phyloP scores from a whole-genome alignment of 2,329 filamentous ascomycete genomes.

The Coniella vitis region DNA sequence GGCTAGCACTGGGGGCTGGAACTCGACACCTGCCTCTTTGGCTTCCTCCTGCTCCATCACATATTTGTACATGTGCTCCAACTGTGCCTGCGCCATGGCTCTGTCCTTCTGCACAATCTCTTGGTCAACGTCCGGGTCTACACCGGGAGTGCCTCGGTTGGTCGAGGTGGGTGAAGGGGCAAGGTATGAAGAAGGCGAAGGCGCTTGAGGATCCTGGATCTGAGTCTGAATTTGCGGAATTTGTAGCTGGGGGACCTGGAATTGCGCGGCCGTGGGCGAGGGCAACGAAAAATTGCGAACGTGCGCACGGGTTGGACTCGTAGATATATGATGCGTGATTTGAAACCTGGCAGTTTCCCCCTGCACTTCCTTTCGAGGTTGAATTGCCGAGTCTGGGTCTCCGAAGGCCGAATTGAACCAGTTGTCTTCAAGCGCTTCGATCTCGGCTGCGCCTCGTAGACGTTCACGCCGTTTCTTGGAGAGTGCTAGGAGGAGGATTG shows the following conservation, averaged over 20 bases:
- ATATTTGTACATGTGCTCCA: constrained; percentile 85
- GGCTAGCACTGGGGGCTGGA: constrained; percentile 36
- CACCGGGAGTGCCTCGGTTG: constrained; percentile 44
- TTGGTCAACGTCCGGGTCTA: constrained; percentile 69
- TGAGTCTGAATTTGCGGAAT: constrained; percentile 19
- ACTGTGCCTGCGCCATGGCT: constrained; percentile 69
- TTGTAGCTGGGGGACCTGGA: constrained; percentile 16
- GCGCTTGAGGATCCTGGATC: background rate
- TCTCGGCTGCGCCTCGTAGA: constrained; percentile 46
- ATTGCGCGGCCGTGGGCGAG: constrained; percentile 33
- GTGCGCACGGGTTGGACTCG: constrained; percentile 29
- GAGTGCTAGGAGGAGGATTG: constrained; percentile 56
- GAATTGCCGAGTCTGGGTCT: constrained; percentile 7
- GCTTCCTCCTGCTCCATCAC: constrained; percentile 84
- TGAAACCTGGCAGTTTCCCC: constrained; percentile 10
- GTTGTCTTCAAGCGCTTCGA: constrained; percentile 22
- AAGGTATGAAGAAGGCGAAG: constrained; percentile 29
- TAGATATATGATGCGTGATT: constrained; percentile 25
- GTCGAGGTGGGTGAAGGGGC: constrained; percentile 41
- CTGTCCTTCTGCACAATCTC: constrained; percentile 68
- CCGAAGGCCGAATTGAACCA: constrained; percentile 16
- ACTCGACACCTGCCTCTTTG: constrained; percentile 48
- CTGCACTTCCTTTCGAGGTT: background rate
- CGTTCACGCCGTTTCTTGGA: constrained; percentile 48
- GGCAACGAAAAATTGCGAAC: constrained; percentile 47